Percentiles rank a stretch among this genome's conserved stretches.
These are phyloP conservation scores for Mycena olivaceomarginata DNA, from an alignment of 768 basidiomycete genomes.

Conservation along the genomic window DNA sequence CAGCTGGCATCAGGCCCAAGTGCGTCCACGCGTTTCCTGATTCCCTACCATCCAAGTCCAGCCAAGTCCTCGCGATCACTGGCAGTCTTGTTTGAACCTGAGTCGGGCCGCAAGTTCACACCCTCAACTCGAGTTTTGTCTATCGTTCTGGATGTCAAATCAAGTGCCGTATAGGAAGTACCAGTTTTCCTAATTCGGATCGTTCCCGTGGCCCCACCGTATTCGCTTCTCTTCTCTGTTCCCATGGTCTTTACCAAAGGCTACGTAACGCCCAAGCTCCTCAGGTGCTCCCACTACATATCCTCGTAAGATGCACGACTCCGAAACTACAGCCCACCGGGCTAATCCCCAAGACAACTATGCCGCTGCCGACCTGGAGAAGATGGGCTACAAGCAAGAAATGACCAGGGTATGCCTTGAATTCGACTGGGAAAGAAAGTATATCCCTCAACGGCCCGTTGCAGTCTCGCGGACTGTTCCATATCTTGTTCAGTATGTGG, in stretches of 20 bases:
- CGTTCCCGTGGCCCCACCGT: neutral
- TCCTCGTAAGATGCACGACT: conserved; percentile 19
- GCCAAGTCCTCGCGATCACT: too few species aligned
- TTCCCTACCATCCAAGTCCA: too few species aligned
- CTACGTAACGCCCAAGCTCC: neutral
- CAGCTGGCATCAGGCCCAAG: too few species aligned
- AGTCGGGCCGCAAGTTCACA: too few species aligned
- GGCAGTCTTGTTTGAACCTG: too few species aligned
- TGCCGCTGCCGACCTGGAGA: conserved; percentile 57
- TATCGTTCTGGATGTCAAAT: too few species aligned
- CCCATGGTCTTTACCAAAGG: neutral
- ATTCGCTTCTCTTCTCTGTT: neutral
- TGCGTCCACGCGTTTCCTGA: too few species aligned
- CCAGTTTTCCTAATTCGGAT: neutral
- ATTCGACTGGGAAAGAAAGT: neutral
- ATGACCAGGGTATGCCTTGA: conserved; percentile 65
- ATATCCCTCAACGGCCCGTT: neutral
- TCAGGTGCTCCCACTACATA: neutral
- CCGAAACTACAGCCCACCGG: neutral
- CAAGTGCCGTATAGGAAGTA: neutral
- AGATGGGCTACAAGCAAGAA: conserved; percentile 75
- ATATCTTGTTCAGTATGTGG: conserved; percentile 72
- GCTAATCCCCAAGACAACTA: conserved; percentile 16
- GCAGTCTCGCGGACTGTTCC: conserved; percentile 70
- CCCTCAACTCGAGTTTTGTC: too few species aligned